Evolutionary conservation across 768 basidiomycete species (phyloP), one percentile per base, ranked within the genome.

Genomic region (Chalciporus piperatus): DNA sequence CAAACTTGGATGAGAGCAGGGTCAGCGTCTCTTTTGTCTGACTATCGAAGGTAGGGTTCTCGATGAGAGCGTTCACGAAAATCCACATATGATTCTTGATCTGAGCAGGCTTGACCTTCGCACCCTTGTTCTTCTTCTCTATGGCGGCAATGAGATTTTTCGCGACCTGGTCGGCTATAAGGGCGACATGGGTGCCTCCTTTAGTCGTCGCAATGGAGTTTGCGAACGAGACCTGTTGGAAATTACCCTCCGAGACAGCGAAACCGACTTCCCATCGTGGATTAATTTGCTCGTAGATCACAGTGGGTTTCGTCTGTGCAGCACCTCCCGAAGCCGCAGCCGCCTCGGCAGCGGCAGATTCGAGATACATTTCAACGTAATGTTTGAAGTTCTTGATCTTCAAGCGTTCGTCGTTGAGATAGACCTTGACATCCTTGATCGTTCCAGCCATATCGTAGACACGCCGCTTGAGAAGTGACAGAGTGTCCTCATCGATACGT

Each of bases 41-140:
- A 78, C 92, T 94, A 78, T 99, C 96, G 71, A 99, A 99, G 1
- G 93, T 92, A 9, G 97, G 96, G 64, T 99, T 99, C 73, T 96
- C 95, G 58, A 99, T 87, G 54, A 97, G 76, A 13, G 92, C 84
- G 62, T 98, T 98, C 64, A 99, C 85, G 63, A 98, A 99, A 48
- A 99, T 80, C 92, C 92, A 95, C 85, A 99, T 93, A 66, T 99
- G 95, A 62, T 88, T 94, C 77, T 92, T 96, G 73, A 98, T 86
- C 72, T 97, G 93, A 47, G 85, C 81, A 14, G 91, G 80, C 69
- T 98, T 98, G 62, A 98, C 88, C 1, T 88, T 80, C n/a, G 94
- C 92, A 3, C 78, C 92, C 73, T 97, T 98, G 76, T 99, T 97
- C 83, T 96, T 98, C 84, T 98, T 98, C 65, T 84, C 75, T 58